Percentiles rank a stretch among this genome's conserved stretches.
Conservation (phyloP, 305 asterid genomes). For the Solanum chacoense region DNA sequence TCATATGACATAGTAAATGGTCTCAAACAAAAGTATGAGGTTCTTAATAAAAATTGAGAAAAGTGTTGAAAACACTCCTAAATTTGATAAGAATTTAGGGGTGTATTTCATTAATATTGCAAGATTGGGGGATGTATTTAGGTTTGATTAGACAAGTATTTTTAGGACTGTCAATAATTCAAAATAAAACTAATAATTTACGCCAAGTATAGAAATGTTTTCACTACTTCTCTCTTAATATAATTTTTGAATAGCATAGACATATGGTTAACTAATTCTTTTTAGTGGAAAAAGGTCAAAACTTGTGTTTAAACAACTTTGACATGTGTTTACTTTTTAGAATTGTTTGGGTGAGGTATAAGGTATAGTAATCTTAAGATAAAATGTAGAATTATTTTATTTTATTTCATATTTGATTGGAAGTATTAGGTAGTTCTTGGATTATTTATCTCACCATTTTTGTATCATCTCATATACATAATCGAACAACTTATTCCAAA, state of each 20-base stretch:
- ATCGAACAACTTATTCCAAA: no score
- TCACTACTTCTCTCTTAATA: not conserved
- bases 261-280: not conserved
- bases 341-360: not conserved
- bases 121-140: no score
- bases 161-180: no score
- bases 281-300: not conserved
- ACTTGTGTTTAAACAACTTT: not conserved
- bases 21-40: not conserved
- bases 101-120: no score
- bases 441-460: not conserved
- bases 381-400: no score
- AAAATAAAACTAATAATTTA: not conserved
- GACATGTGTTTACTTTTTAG: not conserved
- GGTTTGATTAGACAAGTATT: not conserved
- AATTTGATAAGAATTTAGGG: not conserved
- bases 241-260: not conserved
- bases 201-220: no score
- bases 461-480: no score
- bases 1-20: no score
- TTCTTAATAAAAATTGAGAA: not conserved
- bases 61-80: no score
- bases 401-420: no score
- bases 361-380: not conserved
- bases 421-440: rapidly evolving